Percentiles rank a stretch among this genome's conserved stretches.
phyloP scores from a whole-genome alignment of 225 moss, liverwort and hornwort genomes.

The Thuidium tamariscinum region DNA sequence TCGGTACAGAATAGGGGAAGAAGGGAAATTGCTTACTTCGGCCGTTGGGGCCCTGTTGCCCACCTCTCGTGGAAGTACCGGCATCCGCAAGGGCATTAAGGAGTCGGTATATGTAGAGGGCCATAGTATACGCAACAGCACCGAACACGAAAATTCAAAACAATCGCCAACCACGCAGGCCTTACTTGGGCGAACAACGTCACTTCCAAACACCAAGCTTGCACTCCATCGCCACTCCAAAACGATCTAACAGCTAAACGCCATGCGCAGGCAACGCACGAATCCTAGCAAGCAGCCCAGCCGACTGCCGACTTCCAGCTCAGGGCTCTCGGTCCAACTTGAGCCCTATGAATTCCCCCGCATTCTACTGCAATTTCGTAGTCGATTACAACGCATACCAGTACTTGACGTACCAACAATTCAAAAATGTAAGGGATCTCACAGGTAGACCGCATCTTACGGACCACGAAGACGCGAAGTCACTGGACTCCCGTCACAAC shows the following conservation, averaged over 20 bases:
- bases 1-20: background rate
- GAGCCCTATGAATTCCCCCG: background rate
- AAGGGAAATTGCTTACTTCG: background rate
- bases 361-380: too few relatives aligned
- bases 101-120: background rate
- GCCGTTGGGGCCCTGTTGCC: accelerated
- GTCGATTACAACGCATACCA: too few relatives aligned
- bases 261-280: background rate
- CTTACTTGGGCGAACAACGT: background rate
- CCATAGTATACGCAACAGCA: background rate
- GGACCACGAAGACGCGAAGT: too few relatives aligned
- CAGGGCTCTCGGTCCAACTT: background rate
- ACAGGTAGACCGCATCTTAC: too few relatives aligned
- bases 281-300: background rate
- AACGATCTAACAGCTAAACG: background rate
- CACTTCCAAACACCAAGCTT: background rate
- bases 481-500: too few relatives aligned
- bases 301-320: background rate
- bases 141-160: background rate
- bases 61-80: background rate
- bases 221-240: background rate
- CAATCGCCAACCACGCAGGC: background rate
- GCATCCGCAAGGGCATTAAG: background rate
- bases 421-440: too few relatives aligned
- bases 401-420: too few relatives aligned